phyloP scores from a whole-genome alignment of 2,329 filamentous ascomycete species.

The Orbilia brochopaga region DNA sequence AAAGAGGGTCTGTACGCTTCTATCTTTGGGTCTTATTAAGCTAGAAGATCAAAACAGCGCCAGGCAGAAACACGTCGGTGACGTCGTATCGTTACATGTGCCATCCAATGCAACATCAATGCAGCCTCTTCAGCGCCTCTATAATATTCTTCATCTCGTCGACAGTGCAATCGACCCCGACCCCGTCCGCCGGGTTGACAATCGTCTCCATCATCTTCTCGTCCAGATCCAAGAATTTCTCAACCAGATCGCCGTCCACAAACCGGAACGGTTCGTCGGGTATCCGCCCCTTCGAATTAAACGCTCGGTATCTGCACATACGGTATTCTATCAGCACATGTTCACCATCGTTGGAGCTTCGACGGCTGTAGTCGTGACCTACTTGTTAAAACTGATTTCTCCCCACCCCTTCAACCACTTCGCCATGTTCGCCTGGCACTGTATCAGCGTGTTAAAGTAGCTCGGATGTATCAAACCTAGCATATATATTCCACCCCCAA shows the following conservation, averaged over 20 bases:
- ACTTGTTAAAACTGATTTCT: conserved; percentile 72
- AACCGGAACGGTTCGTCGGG: conserved; percentile 81
- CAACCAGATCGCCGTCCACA: conserved; percentile 88
- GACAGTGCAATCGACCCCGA: conserved; percentile 63
- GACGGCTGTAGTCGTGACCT: too few relatives aligned
- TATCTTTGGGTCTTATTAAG: too few relatives aligned
- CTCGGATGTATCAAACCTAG: conserved; percentile 77
- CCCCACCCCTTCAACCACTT: conserved; percentile 72
- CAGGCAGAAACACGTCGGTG: too few relatives aligned
- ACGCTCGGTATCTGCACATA: conserved; percentile 72
- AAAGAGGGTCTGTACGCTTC: too few relatives aligned
- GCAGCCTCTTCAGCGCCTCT: conserved; percentile 69
- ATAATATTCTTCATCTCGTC: conserved; percentile 64
- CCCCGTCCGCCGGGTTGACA: conserved; percentile 59
- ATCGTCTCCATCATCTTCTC: conserved; percentile 66
- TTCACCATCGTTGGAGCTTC: too few relatives aligned
- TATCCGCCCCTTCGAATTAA: conserved; percentile 73
- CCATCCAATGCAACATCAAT: conserved; percentile 58
- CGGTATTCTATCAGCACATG: conserved; percentile 1
- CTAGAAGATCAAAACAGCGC: too few relatives aligned
- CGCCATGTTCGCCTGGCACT: conserved; percentile 75
- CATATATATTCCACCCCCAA: conserved; percentile 89
- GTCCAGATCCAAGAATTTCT: conserved; percentile 77
- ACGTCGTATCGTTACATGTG: background rate
- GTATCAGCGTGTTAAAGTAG: conserved; percentile 80